phyloP scores from a whole-genome alignment of 192 early-diverging fungal species.

The Coemansia sp. region DNA sequence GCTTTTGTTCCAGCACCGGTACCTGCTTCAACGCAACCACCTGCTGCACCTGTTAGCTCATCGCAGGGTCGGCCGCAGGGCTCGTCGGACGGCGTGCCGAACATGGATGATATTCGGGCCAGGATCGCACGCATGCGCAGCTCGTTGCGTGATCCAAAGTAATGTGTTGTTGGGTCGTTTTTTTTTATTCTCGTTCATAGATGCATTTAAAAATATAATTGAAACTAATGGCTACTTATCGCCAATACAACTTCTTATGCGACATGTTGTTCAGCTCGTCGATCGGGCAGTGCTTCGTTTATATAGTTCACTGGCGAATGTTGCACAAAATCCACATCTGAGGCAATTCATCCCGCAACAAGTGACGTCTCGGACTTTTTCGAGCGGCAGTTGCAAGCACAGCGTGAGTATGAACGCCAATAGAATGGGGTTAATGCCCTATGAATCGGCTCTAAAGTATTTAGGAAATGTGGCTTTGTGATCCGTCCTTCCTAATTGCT shows the following conservation, averaged over 20 bases:
- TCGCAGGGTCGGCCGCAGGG: constrained; percentile 1
- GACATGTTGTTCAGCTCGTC: background rate
- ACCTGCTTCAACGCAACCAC: background rate
- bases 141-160: constrained; percentile 27
- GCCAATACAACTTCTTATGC: background rate
- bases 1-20: background rate
- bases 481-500: background rate
- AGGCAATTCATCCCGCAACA: no score
- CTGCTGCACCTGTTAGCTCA: background rate
- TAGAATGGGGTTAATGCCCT: no score
- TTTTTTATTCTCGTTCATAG: background rate
- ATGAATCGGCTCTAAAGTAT: background rate
- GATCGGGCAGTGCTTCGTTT: background rate
- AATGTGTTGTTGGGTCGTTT: background rate
- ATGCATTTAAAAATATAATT: background rate
- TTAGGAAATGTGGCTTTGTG: background rate
- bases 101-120: constrained; percentile 31
- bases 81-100: constrained; percentile 10
- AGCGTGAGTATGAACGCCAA: no score
- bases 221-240: background rate
- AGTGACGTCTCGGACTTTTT: no score
- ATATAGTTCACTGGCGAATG: background rate
- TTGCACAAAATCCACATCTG: background rate
- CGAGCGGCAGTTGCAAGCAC: no score
- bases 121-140: constrained; percentile 38